These are phyloP conservation scores for Taphrina confusa DNA, from an alignment of 1,139 yeast species.

Conservation along the genomic window DNA sequence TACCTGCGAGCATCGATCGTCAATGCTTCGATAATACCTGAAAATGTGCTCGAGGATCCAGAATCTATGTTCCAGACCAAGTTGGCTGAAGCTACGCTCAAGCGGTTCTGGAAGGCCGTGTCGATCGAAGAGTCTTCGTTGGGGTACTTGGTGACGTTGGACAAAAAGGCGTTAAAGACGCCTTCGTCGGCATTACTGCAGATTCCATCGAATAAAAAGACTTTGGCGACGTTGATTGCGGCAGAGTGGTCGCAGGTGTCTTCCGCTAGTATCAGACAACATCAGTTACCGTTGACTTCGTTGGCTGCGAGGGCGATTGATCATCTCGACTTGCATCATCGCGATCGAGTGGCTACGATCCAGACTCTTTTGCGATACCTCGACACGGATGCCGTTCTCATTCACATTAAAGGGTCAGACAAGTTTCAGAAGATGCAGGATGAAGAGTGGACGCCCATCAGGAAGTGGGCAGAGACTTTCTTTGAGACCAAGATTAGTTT, in stretches of 20 bases:
- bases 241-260: conserved; percentile 88
- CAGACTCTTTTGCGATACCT: conserved; percentile 64
- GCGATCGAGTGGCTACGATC: conserved; percentile 33
- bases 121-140: conserved; percentile 29
- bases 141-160: conserved; percentile 63
- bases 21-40: not conserved
- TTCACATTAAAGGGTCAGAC: conserved; percentile 85
- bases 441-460: conserved; percentile 71
- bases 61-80: conserved; percentile 51
- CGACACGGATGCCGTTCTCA: conserved; percentile 89
- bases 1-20: conserved; percentile 10
- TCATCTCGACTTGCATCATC: conserved; percentile 42
- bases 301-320: conserved; percentile 85
- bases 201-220: conserved; percentile 61
- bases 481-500: conserved; percentile 57
- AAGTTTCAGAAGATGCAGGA: conserved; percentile 73
- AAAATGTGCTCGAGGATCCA: not conserved
- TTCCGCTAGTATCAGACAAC: conserved; percentile 70
- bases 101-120: conserved; percentile 85
- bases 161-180: conserved; percentile 74
- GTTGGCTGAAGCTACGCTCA: conserved; percentile 66
- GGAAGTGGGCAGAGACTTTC: conserved; percentile 64
- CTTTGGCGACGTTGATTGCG: conserved; percentile 71
- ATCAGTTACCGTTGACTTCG: conserved; percentile 82
- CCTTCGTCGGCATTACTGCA: conserved; percentile 74